A percentile compares a stretch with the other conserved stretches of the same genome.
phyloP scores from a whole-genome alignment of 2,329 filamentous ascomycete genomes.

The Scytalidium sp. region DNA sequence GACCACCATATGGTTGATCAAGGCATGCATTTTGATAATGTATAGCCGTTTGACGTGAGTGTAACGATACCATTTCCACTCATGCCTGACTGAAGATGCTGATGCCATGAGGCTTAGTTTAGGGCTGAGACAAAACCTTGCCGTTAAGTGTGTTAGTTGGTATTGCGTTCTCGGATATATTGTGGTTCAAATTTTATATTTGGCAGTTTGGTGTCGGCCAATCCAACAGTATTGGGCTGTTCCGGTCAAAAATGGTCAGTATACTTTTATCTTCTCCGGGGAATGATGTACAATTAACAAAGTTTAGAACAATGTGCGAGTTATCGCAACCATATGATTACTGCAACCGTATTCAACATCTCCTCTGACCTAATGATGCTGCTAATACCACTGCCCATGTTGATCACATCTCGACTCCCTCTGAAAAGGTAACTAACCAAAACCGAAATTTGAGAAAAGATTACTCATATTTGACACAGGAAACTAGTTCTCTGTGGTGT shows the following conservation, averaged over 20 bases:
- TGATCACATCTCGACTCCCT: constrained; percentile 16
- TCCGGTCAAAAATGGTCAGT: background rate
- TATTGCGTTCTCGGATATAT: constrained; percentile 45
- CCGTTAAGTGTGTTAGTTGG: constrained; percentile 42
- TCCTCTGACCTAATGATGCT: constrained; percentile 55
- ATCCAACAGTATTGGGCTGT: background rate
- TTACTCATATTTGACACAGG: constrained; percentile 25
- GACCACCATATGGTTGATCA: constrained; percentile 50
- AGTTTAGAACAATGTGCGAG: constrained; percentile 49
- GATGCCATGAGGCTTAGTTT: background rate
- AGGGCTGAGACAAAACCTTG: constrained; percentile 40
- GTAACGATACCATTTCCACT: background rate
- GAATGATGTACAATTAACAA: background rate
- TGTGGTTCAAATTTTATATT: constrained; percentile 42
- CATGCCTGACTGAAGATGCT: constrained; percentile 34
- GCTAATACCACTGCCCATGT: constrained; percentile 48
- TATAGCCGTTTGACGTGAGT: background rate
- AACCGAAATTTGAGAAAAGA: no score
- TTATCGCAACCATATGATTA: constrained; percentile 50
- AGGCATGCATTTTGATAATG: constrained; percentile 39
- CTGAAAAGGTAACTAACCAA: constrained; percentile 21
- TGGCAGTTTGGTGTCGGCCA: constrained; percentile 49
- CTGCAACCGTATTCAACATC: constrained; percentile 54
- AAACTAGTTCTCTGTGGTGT: constrained; percentile 45
- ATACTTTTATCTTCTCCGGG: constrained; percentile 40